Evolutionary conservation across 177 flowering plant genomes (phyloP).

Genomic region (Vitis hybrid): DNA sequence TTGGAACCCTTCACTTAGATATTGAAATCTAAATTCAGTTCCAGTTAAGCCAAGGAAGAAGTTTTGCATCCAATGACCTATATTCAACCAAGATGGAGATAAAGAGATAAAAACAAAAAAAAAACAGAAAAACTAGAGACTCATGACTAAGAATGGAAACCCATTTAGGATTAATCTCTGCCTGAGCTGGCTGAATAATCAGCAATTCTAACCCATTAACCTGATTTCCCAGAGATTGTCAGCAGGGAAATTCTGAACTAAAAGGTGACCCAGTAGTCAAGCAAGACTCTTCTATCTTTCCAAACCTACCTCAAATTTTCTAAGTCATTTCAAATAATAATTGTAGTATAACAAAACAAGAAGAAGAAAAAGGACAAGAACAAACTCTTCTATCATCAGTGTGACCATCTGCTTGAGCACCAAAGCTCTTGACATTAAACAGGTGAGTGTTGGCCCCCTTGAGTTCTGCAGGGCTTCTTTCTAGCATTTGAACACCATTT

Average conservation of each 20-base stretch:
- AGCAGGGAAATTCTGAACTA: no score
- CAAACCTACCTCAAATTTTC: neutral
- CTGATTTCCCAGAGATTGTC: no score
- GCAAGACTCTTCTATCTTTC: neutral
- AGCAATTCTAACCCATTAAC: no score
- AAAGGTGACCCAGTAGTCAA: no score
- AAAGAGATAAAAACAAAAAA: no score
- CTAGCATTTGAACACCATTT: no score
- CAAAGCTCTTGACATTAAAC: slow-evolving; percentile 43
- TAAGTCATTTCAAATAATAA: neutral
- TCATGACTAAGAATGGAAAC: no score
- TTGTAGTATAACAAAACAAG: neutral
- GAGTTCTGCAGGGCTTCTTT: neutral
- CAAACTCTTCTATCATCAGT: slow-evolving; percentile 44
- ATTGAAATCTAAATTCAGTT: neutral
- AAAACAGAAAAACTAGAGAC: no score
- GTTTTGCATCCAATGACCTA: neutral
- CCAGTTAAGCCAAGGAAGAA: neutral
- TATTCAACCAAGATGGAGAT: neutral
- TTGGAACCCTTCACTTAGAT: neutral
- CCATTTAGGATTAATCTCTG: no score
- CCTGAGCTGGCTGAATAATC: no score
- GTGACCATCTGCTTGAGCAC: slow-evolving; percentile 49
- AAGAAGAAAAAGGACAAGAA: neutral
- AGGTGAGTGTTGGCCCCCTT: neutral